These are phyloP conservation scores for Debaryomyces sp. DNA, from an alignment of 1,139 yeast species.

Conservation along the genomic window DNA sequence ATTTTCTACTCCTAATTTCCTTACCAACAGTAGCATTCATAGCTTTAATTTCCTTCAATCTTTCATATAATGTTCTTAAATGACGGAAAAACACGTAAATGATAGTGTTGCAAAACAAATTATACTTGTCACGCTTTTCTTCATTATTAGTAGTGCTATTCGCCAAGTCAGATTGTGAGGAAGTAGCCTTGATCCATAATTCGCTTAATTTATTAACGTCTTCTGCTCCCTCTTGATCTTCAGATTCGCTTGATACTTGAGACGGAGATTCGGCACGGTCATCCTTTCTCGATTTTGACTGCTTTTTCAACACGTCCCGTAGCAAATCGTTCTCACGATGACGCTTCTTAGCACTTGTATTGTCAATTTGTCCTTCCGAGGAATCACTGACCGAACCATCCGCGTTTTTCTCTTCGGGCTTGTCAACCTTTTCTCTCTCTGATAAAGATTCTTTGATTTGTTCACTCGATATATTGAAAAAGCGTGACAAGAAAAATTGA, in stretches of 20 bases:
- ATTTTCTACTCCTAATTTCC: slow-evolving; percentile 67
- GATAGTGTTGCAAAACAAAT: slow-evolving; percentile 88
- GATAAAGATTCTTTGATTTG: slow-evolving; percentile 29
- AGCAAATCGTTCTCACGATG: slow-evolving; percentile 67
- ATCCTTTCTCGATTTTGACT: slow-evolving; percentile 52
- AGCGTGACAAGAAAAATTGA: slow-evolving; percentile 67
- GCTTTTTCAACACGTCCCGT: slow-evolving; percentile 72
- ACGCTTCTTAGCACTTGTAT: slow-evolving; percentile 44
- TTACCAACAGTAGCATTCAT: slow-evolving; percentile 67
- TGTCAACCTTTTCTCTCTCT: slow-evolving; percentile 21
- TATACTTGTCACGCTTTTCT: slow-evolving; percentile 54
- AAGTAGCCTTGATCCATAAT: slow-evolving; percentile 60
- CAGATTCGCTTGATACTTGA: slow-evolving; percentile 32
- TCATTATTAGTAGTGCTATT: slow-evolving; percentile 24
- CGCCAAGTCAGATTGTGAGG: slow-evolving; percentile 25
- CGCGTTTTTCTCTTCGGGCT: slow-evolving; percentile 15
- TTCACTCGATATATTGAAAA: slow-evolving; percentile 58
- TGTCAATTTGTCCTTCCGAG: slow-evolving; percentile 12
- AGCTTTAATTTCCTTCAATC: slow-evolving; percentile 75
- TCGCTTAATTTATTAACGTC: slow-evolving; percentile 65
- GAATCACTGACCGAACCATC: slow-evolving; percentile 11
- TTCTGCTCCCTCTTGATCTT: slow-evolving; percentile 38
- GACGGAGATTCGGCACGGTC: slow-evolving; percentile 39
- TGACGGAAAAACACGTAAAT: slow-evolving; percentile 90
- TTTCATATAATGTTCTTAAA: slow-evolving; percentile 76